Conservation (phyloP, 2,329 filamentous ascomycete genomes). For the Grosmannia huntii region DNA sequence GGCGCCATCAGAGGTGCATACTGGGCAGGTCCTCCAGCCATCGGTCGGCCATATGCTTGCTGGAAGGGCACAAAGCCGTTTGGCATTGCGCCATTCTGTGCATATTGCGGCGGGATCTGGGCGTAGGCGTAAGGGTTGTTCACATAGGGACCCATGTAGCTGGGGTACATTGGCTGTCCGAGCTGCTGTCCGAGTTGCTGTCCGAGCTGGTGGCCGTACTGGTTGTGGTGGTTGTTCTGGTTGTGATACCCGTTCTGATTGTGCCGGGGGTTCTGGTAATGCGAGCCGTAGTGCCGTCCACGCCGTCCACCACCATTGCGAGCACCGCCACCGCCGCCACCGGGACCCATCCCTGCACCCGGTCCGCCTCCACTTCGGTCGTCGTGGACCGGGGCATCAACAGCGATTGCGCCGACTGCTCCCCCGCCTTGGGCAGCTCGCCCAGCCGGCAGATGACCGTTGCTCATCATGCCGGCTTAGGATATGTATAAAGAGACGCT, state of each 20-base stretch:
- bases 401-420: conserved; percentile 1
- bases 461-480: conserved; percentile 66
- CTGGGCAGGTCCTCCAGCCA: conserved; percentile 21
- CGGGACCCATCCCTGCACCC: conserved; percentile 20
- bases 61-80: conserved; percentile 34
- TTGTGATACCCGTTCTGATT: conserved; percentile 23
- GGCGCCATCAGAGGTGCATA: conserved; percentile 4
- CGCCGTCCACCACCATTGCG: conserved; percentile 21
- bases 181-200: conserved; percentile 27
- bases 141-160: conserved; percentile 38
- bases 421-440: conserved; percentile 38
- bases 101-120: conserved; percentile 45
- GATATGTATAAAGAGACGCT: conserved; percentile 22
- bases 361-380: conserved; percentile 12
- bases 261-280: conserved; percentile 15
- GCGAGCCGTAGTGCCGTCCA: conserved; percentile 21
- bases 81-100: conserved; percentile 34
- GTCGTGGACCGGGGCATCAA: background rate
- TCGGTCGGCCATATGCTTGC: conserved; percentile 33
- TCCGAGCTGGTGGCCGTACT: conserved; percentile 20
- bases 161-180: conserved; percentile 34
- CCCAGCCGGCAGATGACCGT: conserved; percentile 66
- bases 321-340: conserved; percentile 18
- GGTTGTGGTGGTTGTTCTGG: conserved; percentile 19
- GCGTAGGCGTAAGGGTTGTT: conserved; percentile 30